phyloP scores from a whole-genome alignment of 768 basidiomycete genomes.

The Boletellus sp. region DNA sequence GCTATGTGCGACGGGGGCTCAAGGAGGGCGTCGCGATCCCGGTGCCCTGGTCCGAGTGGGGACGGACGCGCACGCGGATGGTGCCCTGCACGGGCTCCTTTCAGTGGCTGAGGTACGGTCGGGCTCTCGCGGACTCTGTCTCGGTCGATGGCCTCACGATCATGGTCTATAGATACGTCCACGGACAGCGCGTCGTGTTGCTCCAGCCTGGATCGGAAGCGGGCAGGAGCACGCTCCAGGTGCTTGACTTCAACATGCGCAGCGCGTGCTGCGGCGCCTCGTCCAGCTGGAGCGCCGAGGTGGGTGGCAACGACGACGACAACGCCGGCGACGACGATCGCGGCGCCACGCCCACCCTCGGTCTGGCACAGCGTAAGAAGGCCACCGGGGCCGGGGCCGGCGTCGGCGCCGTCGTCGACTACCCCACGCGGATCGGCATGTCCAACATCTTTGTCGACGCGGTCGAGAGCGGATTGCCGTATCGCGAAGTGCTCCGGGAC shows the following conservation, averaged over 20 bases:
- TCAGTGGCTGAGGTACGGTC: constrained; percentile 41
- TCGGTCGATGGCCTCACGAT: neutral
- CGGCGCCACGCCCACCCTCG: neutral
- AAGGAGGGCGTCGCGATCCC: neutral
- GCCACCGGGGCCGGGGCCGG: too few relatives aligned
- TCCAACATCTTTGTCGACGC: constrained; percentile 21
- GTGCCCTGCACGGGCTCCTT: constrained; percentile 27
- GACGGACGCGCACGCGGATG: constrained; percentile 33
- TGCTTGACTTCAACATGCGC: constrained; percentile 33
- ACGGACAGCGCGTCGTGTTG: constrained; percentile 39
- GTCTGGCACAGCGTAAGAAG: neutral
- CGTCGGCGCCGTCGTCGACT: constrained; percentile 2
- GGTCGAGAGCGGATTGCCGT: constrained; percentile 32
- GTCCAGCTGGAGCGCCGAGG: too few relatives aligned
- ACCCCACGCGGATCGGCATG: constrained; percentile 8
- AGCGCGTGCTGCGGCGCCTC: neutral
- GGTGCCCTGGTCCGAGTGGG: constrained; percentile 40
- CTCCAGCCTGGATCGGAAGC: constrained; percentile 9
- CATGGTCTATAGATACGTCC: constrained; percentile 33
- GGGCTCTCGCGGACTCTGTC: too few relatives aligned
- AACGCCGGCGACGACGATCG: neutral
- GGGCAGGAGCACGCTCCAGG: constrained; percentile 12
- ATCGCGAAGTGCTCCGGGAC: constrained; percentile 24
- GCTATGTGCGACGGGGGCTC: constrained; percentile 7
- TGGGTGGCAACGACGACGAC: neutral